Evolutionary conservation across 2,329 filamentous ascomycete species (phyloP).

Genomic region (Tolypocladium tropicale): DNA sequence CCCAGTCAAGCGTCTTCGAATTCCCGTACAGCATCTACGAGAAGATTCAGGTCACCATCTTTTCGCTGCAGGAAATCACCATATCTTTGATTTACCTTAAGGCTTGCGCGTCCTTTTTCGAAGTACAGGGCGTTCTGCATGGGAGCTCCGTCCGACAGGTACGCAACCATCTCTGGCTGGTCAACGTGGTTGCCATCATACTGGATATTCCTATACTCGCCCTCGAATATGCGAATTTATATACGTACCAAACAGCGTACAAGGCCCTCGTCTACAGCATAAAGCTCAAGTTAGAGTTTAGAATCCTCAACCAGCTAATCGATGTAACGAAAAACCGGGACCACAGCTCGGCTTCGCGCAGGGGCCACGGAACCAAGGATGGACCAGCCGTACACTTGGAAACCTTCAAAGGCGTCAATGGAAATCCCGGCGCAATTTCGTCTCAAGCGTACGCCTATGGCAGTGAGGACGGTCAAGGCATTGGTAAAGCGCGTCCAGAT

Average conservation of each 20-base stretch:
- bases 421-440: not conserved
- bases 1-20: conserved; percentile 3
- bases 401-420: not conserved
- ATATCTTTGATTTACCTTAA: conserved; percentile 40
- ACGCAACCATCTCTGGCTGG: conserved; percentile 25
- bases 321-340: not conserved
- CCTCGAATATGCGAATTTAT: conserved; percentile 17
- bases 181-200: conserved; percentile 29
- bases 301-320: conserved; percentile 20
- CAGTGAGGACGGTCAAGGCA: not conserved
- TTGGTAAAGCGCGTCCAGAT: not conserved
- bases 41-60: conserved; percentile 43
- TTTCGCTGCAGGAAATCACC: conserved; percentile 41
- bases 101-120: conserved; percentile 36
- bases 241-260: conserved; percentile 19
- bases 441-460: not conserved
- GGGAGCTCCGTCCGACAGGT: conserved; percentile 12
- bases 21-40: conserved; percentile 32
- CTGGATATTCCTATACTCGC: conserved; percentile 27
- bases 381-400: not conserved
- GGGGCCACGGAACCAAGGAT: not conserved
- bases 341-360: not conserved
- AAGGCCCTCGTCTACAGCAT: conserved; percentile 20
- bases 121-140: conserved; percentile 17
- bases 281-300: conserved; percentile 23